Evolutionary conservation across 1,284 basidiomycete genomes (phyloP).

Genomic region (Golubevia sp.): DNA sequence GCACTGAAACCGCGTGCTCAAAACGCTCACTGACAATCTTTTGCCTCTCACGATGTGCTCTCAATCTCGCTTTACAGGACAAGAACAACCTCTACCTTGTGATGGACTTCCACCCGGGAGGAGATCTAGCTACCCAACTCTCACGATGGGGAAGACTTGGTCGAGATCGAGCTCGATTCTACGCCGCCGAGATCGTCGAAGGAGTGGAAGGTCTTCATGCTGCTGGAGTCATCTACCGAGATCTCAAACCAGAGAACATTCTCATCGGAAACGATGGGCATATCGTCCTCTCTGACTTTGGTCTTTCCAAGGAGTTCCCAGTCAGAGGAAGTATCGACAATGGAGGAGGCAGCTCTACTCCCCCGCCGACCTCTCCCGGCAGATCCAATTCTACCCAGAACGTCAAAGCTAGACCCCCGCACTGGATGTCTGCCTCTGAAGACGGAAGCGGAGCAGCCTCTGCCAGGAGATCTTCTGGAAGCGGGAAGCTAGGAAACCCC

Average conservation of each 20-base stretch:
- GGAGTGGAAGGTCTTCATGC: constrained; percentile 88
- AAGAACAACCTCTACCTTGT: constrained; percentile 25
- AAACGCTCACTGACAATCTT: too few relatives aligned
- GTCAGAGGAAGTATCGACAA: constrained; percentile 29
- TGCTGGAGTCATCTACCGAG: constrained; percentile 78
- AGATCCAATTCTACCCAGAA: constrained; percentile 36
- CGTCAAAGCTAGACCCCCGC: constrained; percentile 11
- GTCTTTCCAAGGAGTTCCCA: constrained; percentile 71
- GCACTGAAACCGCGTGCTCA: too few relatives aligned
- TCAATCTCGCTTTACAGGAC: constrained; percentile 6
- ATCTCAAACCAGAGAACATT: constrained; percentile 92
- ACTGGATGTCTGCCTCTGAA: constrained; percentile 17
- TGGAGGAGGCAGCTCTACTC: constrained; percentile 9
- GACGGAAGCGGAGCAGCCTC: constrained; percentile 12
- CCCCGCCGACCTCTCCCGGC: constrained; percentile 23
- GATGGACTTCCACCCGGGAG: constrained; percentile 91
- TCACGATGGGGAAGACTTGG: constrained; percentile 90
- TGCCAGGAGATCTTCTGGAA: background rate
- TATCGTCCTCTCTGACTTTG: constrained; percentile 94
- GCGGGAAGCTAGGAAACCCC: background rate
- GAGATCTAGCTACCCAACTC: constrained; percentile 93
- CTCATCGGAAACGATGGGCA: constrained; percentile 90
- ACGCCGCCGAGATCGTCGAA: constrained; percentile 92
- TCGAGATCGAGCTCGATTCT: constrained; percentile 88
- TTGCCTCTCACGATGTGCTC: background rate